phyloP scores from a whole-genome alignment of 768 basidiomycete species.

The Tephrocybe sp. region DNA sequence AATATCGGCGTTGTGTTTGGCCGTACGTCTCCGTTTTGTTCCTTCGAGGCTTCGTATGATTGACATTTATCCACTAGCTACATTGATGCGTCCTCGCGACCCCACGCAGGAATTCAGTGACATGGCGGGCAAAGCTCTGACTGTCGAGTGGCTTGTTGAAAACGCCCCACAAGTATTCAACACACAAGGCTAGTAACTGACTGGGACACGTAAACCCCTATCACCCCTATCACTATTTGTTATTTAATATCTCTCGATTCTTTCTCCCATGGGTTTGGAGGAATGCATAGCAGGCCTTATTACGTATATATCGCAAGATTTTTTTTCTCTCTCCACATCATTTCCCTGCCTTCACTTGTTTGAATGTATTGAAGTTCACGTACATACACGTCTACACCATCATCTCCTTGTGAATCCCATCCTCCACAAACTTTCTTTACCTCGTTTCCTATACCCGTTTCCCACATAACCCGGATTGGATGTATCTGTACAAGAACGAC shows the following conservation, averaged over 20 bases:
- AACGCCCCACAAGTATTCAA: conserved; percentile 66
- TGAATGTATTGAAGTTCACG: not conserved
- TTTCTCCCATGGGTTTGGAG: conserved; percentile 1
- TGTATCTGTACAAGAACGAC: conserved; percentile 17
- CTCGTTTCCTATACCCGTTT: conserved; percentile 13
- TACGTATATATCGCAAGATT: conserved; percentile 8
- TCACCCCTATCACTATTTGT: conserved; percentile 21
- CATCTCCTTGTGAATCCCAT: not conserved
- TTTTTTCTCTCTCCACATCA: not conserved
- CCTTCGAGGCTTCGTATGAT: not conserved
- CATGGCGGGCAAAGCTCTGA: conserved; percentile 94
- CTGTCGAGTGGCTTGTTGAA: conserved; percentile 94
- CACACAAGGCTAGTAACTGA: conserved; percentile 11
- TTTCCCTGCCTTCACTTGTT: not conserved
- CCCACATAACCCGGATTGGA: conserved; percentile 14
- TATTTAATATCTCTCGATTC: conserved; percentile 14
- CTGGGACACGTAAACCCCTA: conserved; percentile 6
- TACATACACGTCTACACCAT: conserved; percentile 5
- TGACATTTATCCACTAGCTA: conserved; percentile 55
- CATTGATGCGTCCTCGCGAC: conserved; percentile 88
- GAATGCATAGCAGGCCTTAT: conserved; percentile 13
- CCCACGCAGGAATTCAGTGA: conserved; percentile 91
- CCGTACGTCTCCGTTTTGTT: conserved; percentile 58
- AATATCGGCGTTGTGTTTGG: conserved; percentile 98
- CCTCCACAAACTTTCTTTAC: conserved; percentile 4